Percentiles rank a stretch among this genome's conserved stretches.
These are phyloP conservation scores for Fusarium coffeatum DNA, from an alignment of 2,329 filamentous ascomycete species.

Conservation along the genomic window DNA sequence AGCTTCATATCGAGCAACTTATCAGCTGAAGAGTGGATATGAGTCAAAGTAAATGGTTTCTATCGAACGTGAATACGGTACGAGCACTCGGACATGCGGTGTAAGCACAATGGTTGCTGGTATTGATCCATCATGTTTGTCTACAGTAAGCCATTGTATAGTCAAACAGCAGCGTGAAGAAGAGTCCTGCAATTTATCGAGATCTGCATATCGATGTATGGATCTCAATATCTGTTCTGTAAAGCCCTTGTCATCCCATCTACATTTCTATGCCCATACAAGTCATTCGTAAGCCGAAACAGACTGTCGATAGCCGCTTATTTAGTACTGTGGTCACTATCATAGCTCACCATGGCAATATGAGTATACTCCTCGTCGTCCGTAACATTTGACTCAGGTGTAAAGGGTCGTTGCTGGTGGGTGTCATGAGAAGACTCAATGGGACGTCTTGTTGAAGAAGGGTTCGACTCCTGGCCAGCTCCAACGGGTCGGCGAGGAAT, in stretches of 20 bases:
- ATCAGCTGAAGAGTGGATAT: slow-evolving; percentile 4
- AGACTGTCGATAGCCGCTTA: background rate
- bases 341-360: slow-evolving; percentile 55
- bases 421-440: slow-evolving; percentile 16
- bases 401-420: slow-evolving; percentile 37
- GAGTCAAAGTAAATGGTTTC: background rate
- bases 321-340: slow-evolving; percentile 38
- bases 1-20: background rate
- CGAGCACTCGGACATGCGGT: background rate
- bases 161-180: background rate
- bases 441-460: slow-evolving; percentile 37
- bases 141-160: background rate
- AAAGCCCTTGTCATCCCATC: background rate
- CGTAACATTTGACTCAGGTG: slow-evolving; percentile 43
- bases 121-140: background rate
- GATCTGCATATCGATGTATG: background rate
- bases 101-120: background rate
- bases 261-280: background rate
- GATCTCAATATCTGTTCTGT: background rate
- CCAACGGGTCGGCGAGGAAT: slow-evolving; percentile 32
- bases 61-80: background rate
- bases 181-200: background rate
- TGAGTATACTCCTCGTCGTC: slow-evolving; percentile 53
- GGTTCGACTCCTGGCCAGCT: slow-evolving; percentile 13
- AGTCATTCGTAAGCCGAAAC: background rate